Base-by-base conservation (phyloP, 148 eudicot species). In the Nyssa sinensis region DNA sequence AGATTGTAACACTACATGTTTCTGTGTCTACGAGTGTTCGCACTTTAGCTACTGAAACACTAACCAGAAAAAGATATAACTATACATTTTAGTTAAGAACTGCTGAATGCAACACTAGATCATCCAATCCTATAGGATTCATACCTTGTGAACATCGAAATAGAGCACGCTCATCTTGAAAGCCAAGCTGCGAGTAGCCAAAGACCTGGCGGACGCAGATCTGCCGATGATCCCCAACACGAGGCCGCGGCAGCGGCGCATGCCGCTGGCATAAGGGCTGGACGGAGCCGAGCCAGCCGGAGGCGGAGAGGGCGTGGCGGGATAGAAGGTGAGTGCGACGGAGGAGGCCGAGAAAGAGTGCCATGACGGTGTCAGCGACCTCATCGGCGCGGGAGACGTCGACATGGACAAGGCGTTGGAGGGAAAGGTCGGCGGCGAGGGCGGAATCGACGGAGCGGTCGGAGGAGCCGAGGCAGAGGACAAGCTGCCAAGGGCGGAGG, bases 181-280 rank as follows among this genome's bases (percentile, higher is more conserved):
- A 10, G 98, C 91, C 92, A 95, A 85, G 83, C 99, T 95, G 65
- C 99, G 74, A 61, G 77, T 85, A 31, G 97, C 99, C 91, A 95
- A 85, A 23, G 91, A 86, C 78, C 81, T 82, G 5, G 99, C 99
- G 0, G 97, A 86, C 49, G 92, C 97, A 81, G 99, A 95, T 84
- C 94, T 84, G n/a, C 99, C 99, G 9, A 95, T 76, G 70, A 95
- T 92, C 76, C 99, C 99, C 67, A 95, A 81, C 67, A 92, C 97
- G 19, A 95, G 88, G 1, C 99, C 99, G 2, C 99, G 79, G 72
- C 99, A 95, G 63, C 99, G 82, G 49, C 99, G 82, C 99, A 95
- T 95, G 30, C 99, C 99, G 0, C 97, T n/a, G 87, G 78, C 97
- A 95, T 12, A 95, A 86, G 58, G 99, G 99, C 81, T 95, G 99